phyloP scores from a whole-genome alignment of 208 protist species.

The Crithidia acanthocephali region DNA sequence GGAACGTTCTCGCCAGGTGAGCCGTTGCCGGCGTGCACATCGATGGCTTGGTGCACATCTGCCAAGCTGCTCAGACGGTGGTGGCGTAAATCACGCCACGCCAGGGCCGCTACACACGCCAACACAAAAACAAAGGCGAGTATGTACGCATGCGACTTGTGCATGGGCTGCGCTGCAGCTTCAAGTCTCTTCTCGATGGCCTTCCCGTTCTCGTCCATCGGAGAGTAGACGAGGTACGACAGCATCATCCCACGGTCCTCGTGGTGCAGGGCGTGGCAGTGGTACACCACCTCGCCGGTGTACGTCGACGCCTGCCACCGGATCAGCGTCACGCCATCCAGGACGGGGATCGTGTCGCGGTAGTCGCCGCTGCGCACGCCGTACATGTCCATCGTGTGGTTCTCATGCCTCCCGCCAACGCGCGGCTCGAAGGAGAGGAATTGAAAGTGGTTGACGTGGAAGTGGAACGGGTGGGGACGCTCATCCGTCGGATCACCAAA shows the following conservation, averaged over 20 bases:
- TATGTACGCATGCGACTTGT: conserved; percentile 14
- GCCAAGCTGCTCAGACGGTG: not conserved
- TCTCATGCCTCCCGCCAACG: conserved; percentile 72
- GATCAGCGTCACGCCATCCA: conserved; percentile 81
- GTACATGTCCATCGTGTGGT: conserved; percentile 73
- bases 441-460: conserved; percentile 90
- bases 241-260: conserved; percentile 90
- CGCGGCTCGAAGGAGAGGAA: conserved; percentile 74
- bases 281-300: conserved; percentile 81
- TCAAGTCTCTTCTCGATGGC: conserved; percentile 1
- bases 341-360: conserved; percentile 87
- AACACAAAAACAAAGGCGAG: conserved; percentile 21
- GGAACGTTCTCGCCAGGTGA: conserved; percentile 24
- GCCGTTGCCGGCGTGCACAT: conserved; percentile 11
- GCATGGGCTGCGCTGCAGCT: not conserved
- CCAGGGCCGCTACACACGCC: conserved; percentile 2
- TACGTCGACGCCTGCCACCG: conserved; percentile 83
- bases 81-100: conserved; percentile 9
- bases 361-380: conserved; percentile 65
- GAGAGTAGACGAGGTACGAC: conserved; percentile 69
- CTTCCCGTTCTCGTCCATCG: conserved; percentile 23
- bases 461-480: conserved; percentile 81
- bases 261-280: conserved; percentile 84
- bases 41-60: conserved; percentile 16
- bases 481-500: conserved; percentile 75